A percentile compares a stretch with the other conserved stretches of the same genome.
Conservation (phyloP, 352 stramenopile species). For the Halophytophthora polymorphica region DNA sequence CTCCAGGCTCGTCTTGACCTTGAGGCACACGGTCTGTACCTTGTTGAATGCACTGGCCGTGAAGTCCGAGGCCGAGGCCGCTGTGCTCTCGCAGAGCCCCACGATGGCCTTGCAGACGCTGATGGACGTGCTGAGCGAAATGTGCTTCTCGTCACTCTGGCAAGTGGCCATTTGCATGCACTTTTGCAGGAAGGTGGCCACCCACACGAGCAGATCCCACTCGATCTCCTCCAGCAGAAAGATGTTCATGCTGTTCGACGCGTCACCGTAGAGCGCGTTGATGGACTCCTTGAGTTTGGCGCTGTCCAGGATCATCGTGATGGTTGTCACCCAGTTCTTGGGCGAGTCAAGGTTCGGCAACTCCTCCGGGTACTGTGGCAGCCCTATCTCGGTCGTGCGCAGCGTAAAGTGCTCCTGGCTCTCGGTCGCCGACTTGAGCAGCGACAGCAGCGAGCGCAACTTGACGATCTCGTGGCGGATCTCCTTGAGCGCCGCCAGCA, state of each 20-base stretch:
- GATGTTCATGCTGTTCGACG: constrained; percentile 68
- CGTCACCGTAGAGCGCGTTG: constrained; percentile 62
- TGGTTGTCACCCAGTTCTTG: constrained; percentile 65
- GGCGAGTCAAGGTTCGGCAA: constrained; percentile 69
- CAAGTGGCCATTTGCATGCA: constrained; percentile 79
- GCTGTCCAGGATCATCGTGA: constrained; percentile 74
- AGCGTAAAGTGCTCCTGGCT: constrained; percentile 73
- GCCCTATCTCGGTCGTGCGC: constrained; percentile 61
- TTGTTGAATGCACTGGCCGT: constrained; percentile 48
- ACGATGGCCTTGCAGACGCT: constrained; percentile 83
- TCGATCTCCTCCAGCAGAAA: constrained; percentile 75
- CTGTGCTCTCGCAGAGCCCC: constrained; percentile 66
- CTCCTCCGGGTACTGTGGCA: constrained; percentile 54
- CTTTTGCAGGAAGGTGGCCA: constrained; percentile 72
- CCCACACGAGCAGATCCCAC: constrained; percentile 73
- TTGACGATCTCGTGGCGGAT: constrained; percentile 74
- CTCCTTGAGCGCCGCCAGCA: constrained; percentile 64
- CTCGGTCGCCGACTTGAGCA: constrained; percentile 69
- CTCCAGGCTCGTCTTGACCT: constrained; percentile 68
- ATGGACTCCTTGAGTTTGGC: constrained; percentile 78
- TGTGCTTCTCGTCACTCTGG: constrained; percentile 74
- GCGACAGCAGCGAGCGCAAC: constrained; percentile 63
- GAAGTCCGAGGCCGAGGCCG: constrained; percentile 59
- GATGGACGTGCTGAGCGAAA: constrained; percentile 75
- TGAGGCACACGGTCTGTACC: constrained; percentile 71